Conservation (phyloP, 2,329 filamentous ascomycete genomes). For the Saccharata proteae region DNA sequence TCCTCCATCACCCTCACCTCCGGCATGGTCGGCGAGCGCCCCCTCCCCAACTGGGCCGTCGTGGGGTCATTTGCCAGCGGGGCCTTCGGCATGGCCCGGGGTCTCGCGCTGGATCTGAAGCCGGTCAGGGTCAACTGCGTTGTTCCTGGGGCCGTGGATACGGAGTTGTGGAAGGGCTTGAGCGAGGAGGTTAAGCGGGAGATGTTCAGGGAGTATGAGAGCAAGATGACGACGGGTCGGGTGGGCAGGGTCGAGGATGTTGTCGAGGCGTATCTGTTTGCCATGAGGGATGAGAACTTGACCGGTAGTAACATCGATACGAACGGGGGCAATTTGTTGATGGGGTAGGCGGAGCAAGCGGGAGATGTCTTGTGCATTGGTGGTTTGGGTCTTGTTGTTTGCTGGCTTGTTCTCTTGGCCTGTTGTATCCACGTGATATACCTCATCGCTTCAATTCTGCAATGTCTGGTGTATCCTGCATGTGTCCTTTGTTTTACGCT, state of each 20-base stretch:
- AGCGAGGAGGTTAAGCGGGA: slow-evolving; percentile 15
- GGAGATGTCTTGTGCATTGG: no score
- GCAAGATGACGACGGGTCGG: slow-evolving; percentile 16
- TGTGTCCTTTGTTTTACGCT: no score
- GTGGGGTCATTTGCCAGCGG: slow-evolving; percentile 38
- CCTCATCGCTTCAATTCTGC: no score
- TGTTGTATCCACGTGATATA: no score
- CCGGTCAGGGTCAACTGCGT: slow-evolving; percentile 54
- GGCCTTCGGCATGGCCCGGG: slow-evolving; percentile 40
- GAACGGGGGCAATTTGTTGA: slow-evolving; percentile 26
- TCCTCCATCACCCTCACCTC: slow-evolving; percentile 47
- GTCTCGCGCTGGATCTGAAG: slow-evolving; percentile 49
- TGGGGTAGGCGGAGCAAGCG: no score
- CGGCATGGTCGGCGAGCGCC: slow-evolving; percentile 40
- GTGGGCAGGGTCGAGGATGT: slow-evolving; percentile 20
- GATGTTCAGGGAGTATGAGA: slow-evolving; percentile 13
- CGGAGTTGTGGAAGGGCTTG: slow-evolving; percentile 28
- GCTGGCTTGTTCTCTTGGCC: no score
- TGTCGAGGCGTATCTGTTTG: slow-evolving; percentile 35
- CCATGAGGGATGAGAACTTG: slow-evolving; percentile 35
- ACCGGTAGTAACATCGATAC: slow-evolving; percentile 33
- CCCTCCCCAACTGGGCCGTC: slow-evolving; percentile 40
- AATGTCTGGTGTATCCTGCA: no score
- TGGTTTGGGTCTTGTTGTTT: no score
- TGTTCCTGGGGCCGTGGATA: slow-evolving; percentile 40